Evolutionary conservation across 2,329 filamentous ascomycete species (phyloP), one percentile per base, ranked within the genome.

Genomic region (Trichoderma hamatum): DNA sequence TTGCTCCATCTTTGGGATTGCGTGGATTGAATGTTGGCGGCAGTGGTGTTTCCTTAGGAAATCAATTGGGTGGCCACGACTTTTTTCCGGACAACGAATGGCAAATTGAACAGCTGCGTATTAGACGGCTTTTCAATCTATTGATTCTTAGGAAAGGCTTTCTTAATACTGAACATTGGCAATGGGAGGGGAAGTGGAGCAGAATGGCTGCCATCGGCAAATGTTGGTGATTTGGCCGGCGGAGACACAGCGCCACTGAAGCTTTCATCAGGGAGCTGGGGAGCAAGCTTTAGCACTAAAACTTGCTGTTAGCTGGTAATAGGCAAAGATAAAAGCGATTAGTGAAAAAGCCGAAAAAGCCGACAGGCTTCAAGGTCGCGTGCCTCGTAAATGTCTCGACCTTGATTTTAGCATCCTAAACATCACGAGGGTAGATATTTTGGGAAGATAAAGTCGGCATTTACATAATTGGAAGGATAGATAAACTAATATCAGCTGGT

Each of bases 1-100:
- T 58, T 75, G 73, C 52, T 77, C 74, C 74, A 76, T 74, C 54
- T 30, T 3, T 30, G 34, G 26, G 21, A 19, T 4, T 43, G 39
- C 9, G 39, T 7, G 39, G 19, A 43, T 43, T 43, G 16, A 19
- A n/a, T 1, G 9, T 43, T 43, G 39, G 16, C 9, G 16, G 19
- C 36, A 43, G 36, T n/a, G 14, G 7, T n/a, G 39, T n/a, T n/a
- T 5, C n/a, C 5, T n/a, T 43, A 19, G 39, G 19, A 19, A n/a
- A 43, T 16, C 16, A 43, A 43, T 43, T 43, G 39, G 2, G 19
- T 19, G 9, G 16, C 5, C 5, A 43, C 39, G 39, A n/a, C 16
- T 43, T 43, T n/a, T 43, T 43, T n/a, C n/a, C 39, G 46, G 56
- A 24, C 6, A 32, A 26, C n/a, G 10, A 32, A 10, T 55, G 1